Conservation (phyloP, 768 basidiomycete genomes). For the Hydnum rufescens region DNA sequence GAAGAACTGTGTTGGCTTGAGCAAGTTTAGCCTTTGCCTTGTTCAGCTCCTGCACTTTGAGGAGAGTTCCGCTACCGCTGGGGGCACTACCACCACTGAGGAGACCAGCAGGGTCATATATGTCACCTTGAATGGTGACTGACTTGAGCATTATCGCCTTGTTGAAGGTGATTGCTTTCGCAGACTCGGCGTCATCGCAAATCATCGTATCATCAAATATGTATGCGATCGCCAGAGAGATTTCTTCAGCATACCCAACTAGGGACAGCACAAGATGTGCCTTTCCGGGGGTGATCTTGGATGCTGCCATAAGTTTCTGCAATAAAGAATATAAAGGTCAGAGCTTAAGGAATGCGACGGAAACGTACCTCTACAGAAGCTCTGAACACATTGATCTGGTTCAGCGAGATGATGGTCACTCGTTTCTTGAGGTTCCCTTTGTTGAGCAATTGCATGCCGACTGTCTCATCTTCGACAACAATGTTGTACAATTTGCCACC, state of each 20-base stretch:
- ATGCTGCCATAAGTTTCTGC: slow-evolving; percentile 65
- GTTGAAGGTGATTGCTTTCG: slow-evolving; percentile 74
- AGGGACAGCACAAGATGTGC: slow-evolving; percentile 77
- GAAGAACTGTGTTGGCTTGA: slow-evolving; percentile 29
- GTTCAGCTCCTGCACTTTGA: slow-evolving; percentile 69
- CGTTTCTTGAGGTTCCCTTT: slow-evolving; percentile 64
- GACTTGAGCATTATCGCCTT: slow-evolving; percentile 45
- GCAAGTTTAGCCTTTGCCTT: slow-evolving; percentile 41
- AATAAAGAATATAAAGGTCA: background rate
- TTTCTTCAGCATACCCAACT: slow-evolving; percentile 61
- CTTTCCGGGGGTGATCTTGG: slow-evolving; percentile 54
- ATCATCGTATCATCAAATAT: slow-evolving; percentile 89
- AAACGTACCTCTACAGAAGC: slow-evolving; percentile 29
- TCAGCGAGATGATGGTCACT: slow-evolving; percentile 85
- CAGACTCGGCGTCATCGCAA: slow-evolving; percentile 72
- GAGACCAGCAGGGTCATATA: slow-evolving; percentile 91
- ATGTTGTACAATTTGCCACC: slow-evolving; percentile 84
- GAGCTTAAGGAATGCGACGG: too few relatives aligned
- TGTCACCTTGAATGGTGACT: slow-evolving; percentile 85
- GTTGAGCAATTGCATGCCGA: slow-evolving; percentile 69
- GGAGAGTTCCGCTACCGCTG: slow-evolving; percentile 45
- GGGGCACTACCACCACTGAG: slow-evolving; percentile 83
- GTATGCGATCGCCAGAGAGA: slow-evolving; percentile 74
- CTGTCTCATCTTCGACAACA: slow-evolving; percentile 75
- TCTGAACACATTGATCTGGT: slow-evolving; percentile 58